These are phyloP conservation scores for Dictyostelium capitatum DNA, from an alignment of 78 protist species.

Conservation along the genomic window DNA sequence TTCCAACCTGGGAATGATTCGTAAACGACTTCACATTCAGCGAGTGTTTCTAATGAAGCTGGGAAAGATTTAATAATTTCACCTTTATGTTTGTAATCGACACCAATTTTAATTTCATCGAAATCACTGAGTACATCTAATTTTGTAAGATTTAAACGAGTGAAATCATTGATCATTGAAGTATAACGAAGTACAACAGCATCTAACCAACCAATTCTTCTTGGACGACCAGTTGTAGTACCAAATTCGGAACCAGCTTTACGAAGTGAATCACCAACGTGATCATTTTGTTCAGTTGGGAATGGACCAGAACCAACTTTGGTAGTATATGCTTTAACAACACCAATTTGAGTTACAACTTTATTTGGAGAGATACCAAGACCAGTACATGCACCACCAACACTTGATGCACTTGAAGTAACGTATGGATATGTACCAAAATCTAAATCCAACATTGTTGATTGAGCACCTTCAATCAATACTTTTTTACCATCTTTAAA, in stretches of 20 bases:
- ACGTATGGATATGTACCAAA: constrained; percentile 97
- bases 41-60: constrained; percentile 68
- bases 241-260: constrained; percentile 93
- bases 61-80: constrained; percentile 70
- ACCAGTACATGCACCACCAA: constrained; percentile 95
- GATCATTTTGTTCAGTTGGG: constrained; percentile 92
- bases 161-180: constrained; percentile 88
- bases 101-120: constrained; percentile 89
- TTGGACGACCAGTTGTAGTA: constrained; percentile 95
- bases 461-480: constrained; percentile 94
- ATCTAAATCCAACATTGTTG: constrained; percentile 96
- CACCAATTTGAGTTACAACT: constrained; percentile 89
- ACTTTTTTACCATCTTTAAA: constrained; percentile 84
- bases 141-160: constrained; percentile 92
- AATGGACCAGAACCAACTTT: constrained; percentile 95
- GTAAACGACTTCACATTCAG: constrained; percentile 87
- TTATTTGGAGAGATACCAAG: constrained; percentile 92
- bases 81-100: constrained; percentile 85
- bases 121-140: constrained; percentile 90
- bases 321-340: constrained; percentile 97
- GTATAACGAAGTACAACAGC: constrained; percentile 91
- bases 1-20: constrained; percentile 92
- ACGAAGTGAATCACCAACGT: constrained; percentile 74
- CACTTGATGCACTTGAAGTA: constrained; percentile 93
- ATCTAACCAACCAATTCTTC: constrained; percentile 97